Base-by-base conservation (phyloP, 192 early-diverging fungal species). In the Globomyces pollinis-pini region DNA sequence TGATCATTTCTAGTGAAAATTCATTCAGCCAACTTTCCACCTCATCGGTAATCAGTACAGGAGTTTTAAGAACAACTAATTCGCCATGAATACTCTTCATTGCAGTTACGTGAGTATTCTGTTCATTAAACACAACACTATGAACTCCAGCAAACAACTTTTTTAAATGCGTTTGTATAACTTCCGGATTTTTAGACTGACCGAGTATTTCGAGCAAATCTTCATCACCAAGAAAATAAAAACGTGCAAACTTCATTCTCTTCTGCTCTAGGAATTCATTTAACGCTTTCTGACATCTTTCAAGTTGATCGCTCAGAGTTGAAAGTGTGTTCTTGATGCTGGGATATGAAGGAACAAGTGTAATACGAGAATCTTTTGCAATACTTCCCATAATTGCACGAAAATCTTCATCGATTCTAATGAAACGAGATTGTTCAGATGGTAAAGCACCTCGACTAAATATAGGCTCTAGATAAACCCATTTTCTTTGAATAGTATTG, bases 401-500 rank as follows among this genome's bases (percentile, higher is more conserved):
- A 55, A 81, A 81, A 42, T 80, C 77, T 3, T 49, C 57, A 52
- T 81, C 77, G 21, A 81, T 80, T 20, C 73, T 42, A 4, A 53
- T 50, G 45, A 81, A 81, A 13, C 79, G 50, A 2, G 59, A 36
- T 52, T 80, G 72, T 50, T 81, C 79, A 18, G 63, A 67, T 7
- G 79, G 79, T 21, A 81, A 47, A 30, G 72, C 65, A 2, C 77
- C 77, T 15, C 75, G 61, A 55, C 68, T 80, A 36, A 81, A 81
- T 18, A 81, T 81, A n/a, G 79, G 79, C 52, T 81, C 79, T 23
- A 81, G 45, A 47, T 81, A 81, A 12, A 81, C 75, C 79, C 79
- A 81, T 42, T 71, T 69, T 9, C 79, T 55, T 55, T 81, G 79
- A 13, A 80, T 71, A 3, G 49, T 66, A 55, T 78, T 81, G 7